Conservation (phyloP, 164 flowering plant genomes). For the Stephania japonica region DNA sequence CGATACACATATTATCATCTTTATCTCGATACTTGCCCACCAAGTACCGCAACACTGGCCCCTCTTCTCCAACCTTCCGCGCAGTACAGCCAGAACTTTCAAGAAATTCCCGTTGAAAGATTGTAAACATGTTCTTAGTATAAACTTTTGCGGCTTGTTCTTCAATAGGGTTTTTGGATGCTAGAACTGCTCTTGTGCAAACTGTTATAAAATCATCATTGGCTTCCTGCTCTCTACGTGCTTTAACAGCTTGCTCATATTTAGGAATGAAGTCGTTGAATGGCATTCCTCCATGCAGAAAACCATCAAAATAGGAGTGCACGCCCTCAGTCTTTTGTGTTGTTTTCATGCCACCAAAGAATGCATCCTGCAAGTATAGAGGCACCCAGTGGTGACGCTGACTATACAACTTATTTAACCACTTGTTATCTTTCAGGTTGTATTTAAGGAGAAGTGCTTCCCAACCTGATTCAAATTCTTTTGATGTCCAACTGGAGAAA, state of each 20-base stretch:
- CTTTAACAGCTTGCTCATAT: constrained; percentile 22
- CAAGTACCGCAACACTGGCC: constrained; percentile 12
- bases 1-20: constrained; percentile 13
- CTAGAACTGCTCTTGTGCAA: constrained; percentile 13
- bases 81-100: constrained; percentile 17
- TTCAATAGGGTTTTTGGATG: constrained; percentile 18
- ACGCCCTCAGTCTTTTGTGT: constrained; percentile 22
- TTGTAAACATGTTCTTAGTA: constrained; percentile 15
- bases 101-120: constrained; percentile 15
- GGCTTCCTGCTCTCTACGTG: constrained; percentile 13
- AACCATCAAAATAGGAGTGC: constrained; percentile 31
- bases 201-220: constrained; percentile 19
- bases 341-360: constrained; percentile 32
- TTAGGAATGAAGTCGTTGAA: constrained; percentile 27
- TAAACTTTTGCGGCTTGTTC: constrained; percentile 22
- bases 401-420: constrained; percentile 29
- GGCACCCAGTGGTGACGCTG: constrained; percentile 36
- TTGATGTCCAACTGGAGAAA: constrained; percentile 4
- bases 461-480: constrained; percentile 26
- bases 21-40: constrained; percentile 18
- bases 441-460: constrained; percentile 23
- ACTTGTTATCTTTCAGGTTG: constrained; percentile 29
- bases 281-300: constrained; percentile 26
- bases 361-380: constrained; percentile 23
- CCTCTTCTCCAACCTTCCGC: constrained; percentile 9